These are phyloP conservation scores for Paecilomyces sp. DNA, from an alignment of 2,329 filamentous ascomycete genomes.

Conservation along the genomic window DNA sequence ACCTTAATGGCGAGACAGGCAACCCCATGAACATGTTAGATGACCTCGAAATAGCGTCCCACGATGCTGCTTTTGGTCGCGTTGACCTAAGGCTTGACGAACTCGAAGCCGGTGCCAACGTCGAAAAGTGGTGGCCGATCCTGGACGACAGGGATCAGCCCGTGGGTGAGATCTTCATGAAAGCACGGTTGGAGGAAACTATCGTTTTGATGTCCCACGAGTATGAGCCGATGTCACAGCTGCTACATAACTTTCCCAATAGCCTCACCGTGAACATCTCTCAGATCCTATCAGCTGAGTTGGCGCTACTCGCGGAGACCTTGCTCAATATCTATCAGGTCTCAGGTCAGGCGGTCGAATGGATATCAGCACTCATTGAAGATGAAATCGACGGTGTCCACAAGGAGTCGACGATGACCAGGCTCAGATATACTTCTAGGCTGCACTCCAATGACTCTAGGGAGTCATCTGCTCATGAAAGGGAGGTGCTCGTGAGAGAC, in stretches of 20 bases:
- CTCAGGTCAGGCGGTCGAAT: constrained; percentile 73
- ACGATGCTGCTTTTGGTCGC: constrained; percentile 42
- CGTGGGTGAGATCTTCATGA: constrained; percentile 79
- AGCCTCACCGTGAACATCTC: constrained; percentile 81
- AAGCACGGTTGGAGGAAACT: constrained; percentile 76
- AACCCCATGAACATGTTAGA: constrained; percentile 34
- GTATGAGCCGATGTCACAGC: constrained; percentile 72
- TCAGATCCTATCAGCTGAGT: constrained; percentile 66
- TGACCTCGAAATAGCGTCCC: constrained; percentile 41
- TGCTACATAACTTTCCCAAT: constrained; percentile 77
- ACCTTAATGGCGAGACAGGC: constrained; percentile 29
- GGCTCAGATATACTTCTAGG: constrained; percentile 56
- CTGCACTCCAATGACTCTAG: constrained; percentile 55
- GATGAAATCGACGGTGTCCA: constrained; percentile 94
- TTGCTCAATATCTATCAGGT: constrained; percentile 95
- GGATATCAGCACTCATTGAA: constrained; percentile 88
- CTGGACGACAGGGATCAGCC: constrained; percentile 67
- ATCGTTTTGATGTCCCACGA: constrained; percentile 81
- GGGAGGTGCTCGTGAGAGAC: constrained; percentile 56
- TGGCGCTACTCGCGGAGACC: constrained; percentile 75
- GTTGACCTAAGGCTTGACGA: constrained; percentile 80
- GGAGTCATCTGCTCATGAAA: constrained; percentile 47
- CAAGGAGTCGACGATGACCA: constrained; percentile 66
- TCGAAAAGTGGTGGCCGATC: constrained; percentile 84
- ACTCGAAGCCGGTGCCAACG: constrained; percentile 66